A percentile compares a stretch with the other conserved stretches of the same genome.
Evolutionary conservation across 75 land plant species (phyloP).

Genomic region (Picea sitchensis): DNA sequence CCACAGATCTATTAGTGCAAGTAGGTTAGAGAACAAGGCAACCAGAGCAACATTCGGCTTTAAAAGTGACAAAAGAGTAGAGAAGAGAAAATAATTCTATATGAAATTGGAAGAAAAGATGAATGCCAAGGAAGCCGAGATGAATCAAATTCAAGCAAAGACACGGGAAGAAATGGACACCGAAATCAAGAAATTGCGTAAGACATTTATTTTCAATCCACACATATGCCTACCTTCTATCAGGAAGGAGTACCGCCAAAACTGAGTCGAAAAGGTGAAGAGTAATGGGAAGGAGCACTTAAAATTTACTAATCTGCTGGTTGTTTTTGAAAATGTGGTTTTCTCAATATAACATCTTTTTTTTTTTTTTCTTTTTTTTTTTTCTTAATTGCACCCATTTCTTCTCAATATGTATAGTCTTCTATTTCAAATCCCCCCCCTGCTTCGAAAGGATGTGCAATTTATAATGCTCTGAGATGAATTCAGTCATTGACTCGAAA

Average conservation of each 20-base stretch:
- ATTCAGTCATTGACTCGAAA: neutral
- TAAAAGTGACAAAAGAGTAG: constrained; percentile 71
- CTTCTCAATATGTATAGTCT: no score
- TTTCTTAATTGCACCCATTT: no score
- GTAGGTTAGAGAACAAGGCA: no score
- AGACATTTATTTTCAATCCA: constrained; percentile 52
- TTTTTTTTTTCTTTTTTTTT: no score
- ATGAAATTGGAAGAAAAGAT: constrained; percentile 55
- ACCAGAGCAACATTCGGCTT: constrained; percentile 20
- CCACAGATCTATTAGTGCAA: no score
- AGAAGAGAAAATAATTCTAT: constrained; percentile 73
- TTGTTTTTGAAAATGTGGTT: neutral
- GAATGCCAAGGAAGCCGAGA: constrained; percentile 55
- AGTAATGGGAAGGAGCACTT: no score
- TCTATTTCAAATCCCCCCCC: neutral
- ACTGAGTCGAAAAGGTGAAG: constrained; percentile 26
- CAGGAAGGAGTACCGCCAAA: constrained; percentile 25
- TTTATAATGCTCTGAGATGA: neutral
- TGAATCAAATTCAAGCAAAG: constrained; percentile 33
- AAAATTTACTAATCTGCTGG: neutral
- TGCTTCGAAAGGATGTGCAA: neutral
- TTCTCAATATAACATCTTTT: neutral
- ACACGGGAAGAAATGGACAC: constrained; percentile 43
- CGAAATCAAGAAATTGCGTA: constrained; percentile 39
- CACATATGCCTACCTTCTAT: constrained; percentile 51